Base-by-base conservation (phyloP, 2,329 filamentous ascomycete species). In the Cladosporium sp. region DNA sequence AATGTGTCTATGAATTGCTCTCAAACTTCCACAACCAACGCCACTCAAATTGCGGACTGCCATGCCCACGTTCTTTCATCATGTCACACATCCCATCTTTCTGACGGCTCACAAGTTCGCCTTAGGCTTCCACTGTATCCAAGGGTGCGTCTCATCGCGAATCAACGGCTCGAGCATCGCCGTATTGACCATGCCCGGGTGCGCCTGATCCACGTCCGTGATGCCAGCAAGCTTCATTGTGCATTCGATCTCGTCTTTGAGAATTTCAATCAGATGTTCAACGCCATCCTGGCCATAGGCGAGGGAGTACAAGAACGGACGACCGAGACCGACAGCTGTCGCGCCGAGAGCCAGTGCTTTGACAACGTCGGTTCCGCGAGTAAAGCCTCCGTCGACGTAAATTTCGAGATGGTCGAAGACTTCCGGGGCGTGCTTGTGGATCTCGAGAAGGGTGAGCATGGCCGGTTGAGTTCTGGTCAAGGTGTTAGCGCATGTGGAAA, bases 281-380 rank as follows among this genome's bases (percentile, higher is more conserved):
- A 71, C 67, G 17, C 83, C 74, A 56, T 69, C 70, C 52, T 73
- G 72, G 1, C 83, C 84, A 57, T 86, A 86, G 13, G 76, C 78
- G 52, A 85, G 59, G 1, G 78, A 77, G 58, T 77, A 85, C 34
- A 86, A 56, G 47, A 83, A 79, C 0, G 80, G 79, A 17, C 84
- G 69, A 0, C 84, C 84, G 8, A 87, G 68, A 0, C 83, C 83
- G 0, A 73, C 83, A 0, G 79, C 82, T 50, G 70, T 82, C 0
- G 82, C 84, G 0, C 84, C 84, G 0, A 87, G 67, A 47, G 81
- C 83, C 11, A 87, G 59, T 0, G 81, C 82, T 64, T 87, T 88
- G 57, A 88, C 73, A 2, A 87, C 78, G 59, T 88, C 84, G 0
- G 80, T 80, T 0, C 84, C 84, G n/a, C 83, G 70, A 13, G 75